These are phyloP conservation scores for Adansonia gregorii DNA, from an alignment of 441 rosid species.

Conservation along the genomic window DNA sequence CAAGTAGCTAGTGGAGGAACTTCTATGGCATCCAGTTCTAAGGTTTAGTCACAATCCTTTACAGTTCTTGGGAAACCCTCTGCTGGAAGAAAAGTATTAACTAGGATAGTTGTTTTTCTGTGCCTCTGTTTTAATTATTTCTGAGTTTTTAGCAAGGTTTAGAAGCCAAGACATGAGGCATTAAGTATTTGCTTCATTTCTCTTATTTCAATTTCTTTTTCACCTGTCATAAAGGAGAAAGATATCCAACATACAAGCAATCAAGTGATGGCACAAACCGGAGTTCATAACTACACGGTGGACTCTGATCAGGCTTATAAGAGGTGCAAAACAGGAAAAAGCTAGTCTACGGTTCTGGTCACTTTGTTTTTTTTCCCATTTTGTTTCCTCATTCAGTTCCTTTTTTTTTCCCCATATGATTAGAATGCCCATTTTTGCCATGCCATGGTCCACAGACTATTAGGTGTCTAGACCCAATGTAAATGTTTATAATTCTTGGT, in stretches of 20 bases:
- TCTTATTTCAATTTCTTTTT: not conserved
- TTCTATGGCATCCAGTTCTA: conserved; percentile 42
- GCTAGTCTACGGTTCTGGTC: conserved; percentile 33
- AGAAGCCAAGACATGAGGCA: not conserved
- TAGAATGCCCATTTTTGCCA: conserved; percentile 27
- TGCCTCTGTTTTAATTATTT: not conserved
- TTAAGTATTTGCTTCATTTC: not conserved
- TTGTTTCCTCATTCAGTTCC: conserved; percentile 28
- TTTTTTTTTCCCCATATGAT: not conserved
- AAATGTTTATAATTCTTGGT: conserved; percentile 34
- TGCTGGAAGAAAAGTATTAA: not conserved
- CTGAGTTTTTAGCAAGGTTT: not conserved
- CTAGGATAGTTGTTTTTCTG: not conserved
- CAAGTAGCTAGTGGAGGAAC: conserved; percentile 32
- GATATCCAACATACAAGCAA: conserved; percentile 3
- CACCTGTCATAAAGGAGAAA: not conserved
- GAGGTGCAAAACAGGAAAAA: conserved; percentile 51
- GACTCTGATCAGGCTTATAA: conserved; percentile 51
- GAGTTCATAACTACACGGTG: conserved; percentile 23
- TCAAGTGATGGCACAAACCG: conserved; percentile 7
- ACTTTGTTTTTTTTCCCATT: no score
- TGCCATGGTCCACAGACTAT: conserved; percentile 20
- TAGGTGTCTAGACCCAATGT: conserved; percentile 41
- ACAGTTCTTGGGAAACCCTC: not conserved
- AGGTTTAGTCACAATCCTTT: conserved; percentile 43